phyloP scores from a whole-genome alignment of 768 basidiomycete species.

The Dioszegia hungarica region DNA sequence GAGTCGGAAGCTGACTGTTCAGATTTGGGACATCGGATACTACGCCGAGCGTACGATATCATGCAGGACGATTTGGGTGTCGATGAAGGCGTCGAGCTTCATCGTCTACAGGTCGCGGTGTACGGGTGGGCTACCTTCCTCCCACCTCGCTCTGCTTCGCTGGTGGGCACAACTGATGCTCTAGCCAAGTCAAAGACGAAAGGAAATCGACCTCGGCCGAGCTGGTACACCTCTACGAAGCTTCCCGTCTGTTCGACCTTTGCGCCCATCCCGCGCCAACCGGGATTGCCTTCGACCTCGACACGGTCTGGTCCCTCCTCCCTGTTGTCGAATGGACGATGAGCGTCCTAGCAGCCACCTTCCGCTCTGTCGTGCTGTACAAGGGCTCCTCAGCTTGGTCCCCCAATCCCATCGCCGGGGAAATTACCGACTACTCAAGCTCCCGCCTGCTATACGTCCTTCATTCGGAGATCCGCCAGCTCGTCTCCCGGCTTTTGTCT shows the following conservation, averaged over 20 bases:
- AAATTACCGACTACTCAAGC: not conserved
- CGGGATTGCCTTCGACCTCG: conserved; percentile 25
- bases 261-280: conserved; percentile 8
- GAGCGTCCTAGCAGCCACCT: not conserved
- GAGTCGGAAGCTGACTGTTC: not conserved
- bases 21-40: not conserved
- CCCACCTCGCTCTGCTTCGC: too few relatives aligned
- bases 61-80: not conserved
- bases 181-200: conserved; percentile 3
- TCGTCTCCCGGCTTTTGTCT: conserved; percentile 11
- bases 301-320: conserved; percentile 28
- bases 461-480: not conserved
- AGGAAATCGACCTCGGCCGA: conserved; percentile 17
- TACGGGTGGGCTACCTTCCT: conserved; percentile 1
- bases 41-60: not conserved
- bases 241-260: conserved; percentile 16
- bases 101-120: conserved; percentile 12
- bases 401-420: not conserved
- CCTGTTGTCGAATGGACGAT: conserved; percentile 24
- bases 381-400: conserved; percentile 8
- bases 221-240: conserved; percentile 21
- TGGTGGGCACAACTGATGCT: too few relatives aligned
- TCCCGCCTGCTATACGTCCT: conserved; percentile 6
- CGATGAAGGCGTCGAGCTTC: not conserved
- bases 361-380: conserved; percentile 11